Conservation (phyloP, 1,284 basidiomycete species). For the Trichosporon asahii region DNA sequence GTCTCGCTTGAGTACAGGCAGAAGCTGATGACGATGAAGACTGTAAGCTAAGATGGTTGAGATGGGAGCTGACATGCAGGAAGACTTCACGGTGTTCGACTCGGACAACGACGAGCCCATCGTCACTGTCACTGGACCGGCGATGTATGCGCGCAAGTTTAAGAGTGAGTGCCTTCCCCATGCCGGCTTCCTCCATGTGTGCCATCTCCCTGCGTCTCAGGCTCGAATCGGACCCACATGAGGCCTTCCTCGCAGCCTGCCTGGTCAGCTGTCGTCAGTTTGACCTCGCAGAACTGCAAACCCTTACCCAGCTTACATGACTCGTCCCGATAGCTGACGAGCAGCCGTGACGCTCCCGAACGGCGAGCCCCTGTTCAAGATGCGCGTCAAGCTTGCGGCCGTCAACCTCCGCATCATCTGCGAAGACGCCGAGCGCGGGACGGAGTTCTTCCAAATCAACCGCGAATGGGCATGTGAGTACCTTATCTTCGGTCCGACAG, state of each 20-base stretch:
- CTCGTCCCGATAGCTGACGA: neutral
- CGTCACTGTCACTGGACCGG: neutral
- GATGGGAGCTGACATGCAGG: neutral
- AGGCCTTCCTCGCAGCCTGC: neutral
- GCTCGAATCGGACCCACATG: too few species aligned
- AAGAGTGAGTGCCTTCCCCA: neutral
- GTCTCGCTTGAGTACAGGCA: neutral
- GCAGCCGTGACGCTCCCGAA: neutral
- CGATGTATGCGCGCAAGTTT: slow-evolving; percentile 3
- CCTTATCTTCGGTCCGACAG: neutral
- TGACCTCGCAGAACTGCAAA: too few species aligned
- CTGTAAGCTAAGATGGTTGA: neutral
- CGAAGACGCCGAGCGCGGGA: slow-evolving; percentile 5
- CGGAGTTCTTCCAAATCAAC: slow-evolving; percentile 3
- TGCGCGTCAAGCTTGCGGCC: slow-evolving; percentile 6
- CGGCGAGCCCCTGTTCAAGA: neutral
- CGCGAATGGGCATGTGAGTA: neutral
- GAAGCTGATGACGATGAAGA: neutral
- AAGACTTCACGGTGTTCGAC: neutral
- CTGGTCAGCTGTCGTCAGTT: neutral
- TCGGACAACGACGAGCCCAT: neutral
- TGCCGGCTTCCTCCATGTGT: too few species aligned
- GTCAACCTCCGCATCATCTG: neutral
- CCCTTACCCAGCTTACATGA: too few species aligned
- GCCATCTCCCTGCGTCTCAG: too few species aligned